Percentiles rank a stretch among this genome's conserved stretches.
Evolutionary conservation across 2,329 filamentous ascomycete species (phyloP).

Genomic region (Ophiostoma sp.): DNA sequence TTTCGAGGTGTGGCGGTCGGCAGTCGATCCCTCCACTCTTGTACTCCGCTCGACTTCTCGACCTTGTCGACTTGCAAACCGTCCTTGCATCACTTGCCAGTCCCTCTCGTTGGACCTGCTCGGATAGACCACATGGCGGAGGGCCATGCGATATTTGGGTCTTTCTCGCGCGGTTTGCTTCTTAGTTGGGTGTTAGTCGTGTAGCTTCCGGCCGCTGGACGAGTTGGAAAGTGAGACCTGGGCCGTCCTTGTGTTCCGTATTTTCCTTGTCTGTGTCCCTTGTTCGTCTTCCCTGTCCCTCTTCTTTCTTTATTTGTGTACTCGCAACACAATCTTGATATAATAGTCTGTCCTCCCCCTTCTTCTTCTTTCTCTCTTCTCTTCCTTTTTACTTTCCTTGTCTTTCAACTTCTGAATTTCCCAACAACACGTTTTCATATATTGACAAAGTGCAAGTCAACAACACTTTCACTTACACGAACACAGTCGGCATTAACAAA

Average conservation of each 20-base stretch:
- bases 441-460: background rate
- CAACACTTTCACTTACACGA: background rate
- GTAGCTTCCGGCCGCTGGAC: background rate
- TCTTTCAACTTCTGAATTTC: conserved; percentile 13
- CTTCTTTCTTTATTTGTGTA: background rate
- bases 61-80: background rate
- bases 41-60: background rate
- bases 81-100: background rate
- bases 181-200: background rate
- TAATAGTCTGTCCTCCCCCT: conserved; percentile 5
- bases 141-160: conserved; percentile 4
- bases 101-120: background rate
- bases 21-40: background rate
- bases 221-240: background rate
- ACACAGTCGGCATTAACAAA: background rate
- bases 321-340: background rate
- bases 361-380: background rate
- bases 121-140: conserved; percentile 10
- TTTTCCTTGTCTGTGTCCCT: background rate
- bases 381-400: background rate
- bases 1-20: conserved; percentile 8
- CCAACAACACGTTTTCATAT: background rate
- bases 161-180: background rate
- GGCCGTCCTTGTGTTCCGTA: background rate
- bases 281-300: background rate